Evolutionary conservation across 2,329 filamentous ascomycete genomes (phyloP), one percentile per base, ranked within the genome.

Genomic region (Chaetomium strumarium): DNA sequence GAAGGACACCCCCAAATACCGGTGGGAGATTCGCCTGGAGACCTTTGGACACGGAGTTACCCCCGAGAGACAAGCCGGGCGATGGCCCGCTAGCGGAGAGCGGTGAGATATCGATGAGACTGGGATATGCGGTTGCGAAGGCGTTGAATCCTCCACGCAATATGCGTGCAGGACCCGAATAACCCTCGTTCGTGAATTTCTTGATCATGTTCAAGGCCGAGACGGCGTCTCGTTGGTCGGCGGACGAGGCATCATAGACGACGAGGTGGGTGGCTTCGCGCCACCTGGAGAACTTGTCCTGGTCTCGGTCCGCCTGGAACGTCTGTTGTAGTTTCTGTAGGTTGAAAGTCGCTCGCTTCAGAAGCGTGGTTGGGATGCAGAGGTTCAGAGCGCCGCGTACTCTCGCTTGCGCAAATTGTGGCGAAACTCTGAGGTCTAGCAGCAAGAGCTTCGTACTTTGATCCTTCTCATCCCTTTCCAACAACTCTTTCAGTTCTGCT

Each of bases 291-390:
- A 99, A 96, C 53, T 77, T 85, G 10, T 75, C 75, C 58, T 85
- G 84, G 53, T 92, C 85, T 2, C 76, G 70, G 7, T 85, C 80
- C 13, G 79, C 80, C 55, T 88, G 86, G 65, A 99, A 95, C 0
- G 90, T 96, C 56, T 91, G 86, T 59, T 88, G 83, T 31, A 99
- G 75, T 66, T 95, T 96, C 57, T 90, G 78, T 12, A 95, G 80
- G 61, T 92, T 92, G 69, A 95, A 97, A 0, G 90, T 95, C 0
- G 89, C 85, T 46, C 93, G 79, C 69, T 97, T 97, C 16, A 99
- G 72, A 13, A 99, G 73, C 0, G 92, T 97, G 0, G 93, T 97
- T 0, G 93, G 93, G 55, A 97, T 95, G 65, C 93, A 97, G 5
- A 99, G 75, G 65, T 95, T 97, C 31, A 99, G 72, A 0, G 92